Conservation (phyloP, 352 stramenopile species). For the Pythium utonaiense region DNA sequence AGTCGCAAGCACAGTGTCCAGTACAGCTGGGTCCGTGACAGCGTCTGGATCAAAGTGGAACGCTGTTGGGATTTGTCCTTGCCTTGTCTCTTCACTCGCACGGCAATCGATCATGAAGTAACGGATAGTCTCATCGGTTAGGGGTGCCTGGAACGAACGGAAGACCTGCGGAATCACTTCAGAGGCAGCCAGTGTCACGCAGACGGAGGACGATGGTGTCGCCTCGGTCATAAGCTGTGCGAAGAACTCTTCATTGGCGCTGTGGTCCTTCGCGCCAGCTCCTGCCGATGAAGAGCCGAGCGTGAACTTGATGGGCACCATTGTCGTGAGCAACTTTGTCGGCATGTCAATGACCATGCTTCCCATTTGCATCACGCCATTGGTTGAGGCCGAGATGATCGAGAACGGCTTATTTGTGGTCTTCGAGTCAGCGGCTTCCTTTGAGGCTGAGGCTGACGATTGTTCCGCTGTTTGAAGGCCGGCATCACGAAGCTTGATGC, state of each 20-base stretch:
- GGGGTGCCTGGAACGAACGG: constrained; percentile 50
- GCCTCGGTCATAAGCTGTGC: constrained; percentile 50
- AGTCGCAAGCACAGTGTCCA: constrained; percentile 68
- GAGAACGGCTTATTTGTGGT: constrained; percentile 34
- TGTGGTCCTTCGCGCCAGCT: constrained; percentile 22
- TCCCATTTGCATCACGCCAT: constrained; percentile 37
- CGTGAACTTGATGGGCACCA: constrained; percentile 28
- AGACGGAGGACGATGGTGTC: constrained; percentile 41
- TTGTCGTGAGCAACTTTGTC: constrained; percentile 50
- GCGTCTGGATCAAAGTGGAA: constrained; percentile 75
- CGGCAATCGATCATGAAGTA: constrained; percentile 84
- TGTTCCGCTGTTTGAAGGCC: constrained; percentile 1
- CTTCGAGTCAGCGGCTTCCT: constrained; percentile 1
- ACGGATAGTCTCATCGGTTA: constrained; percentile 37
- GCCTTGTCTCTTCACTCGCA: constrained; percentile 30
- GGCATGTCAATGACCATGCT: constrained; percentile 71
- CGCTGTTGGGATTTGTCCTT: constrained; percentile 67
- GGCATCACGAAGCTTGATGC: constrained; percentile 46
- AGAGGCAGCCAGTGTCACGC: constrained; percentile 47
- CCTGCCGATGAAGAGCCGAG: constrained; percentile 8
- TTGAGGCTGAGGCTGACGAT: not conserved
- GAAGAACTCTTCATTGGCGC: constrained; percentile 43
- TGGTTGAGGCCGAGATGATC: constrained; percentile 61
- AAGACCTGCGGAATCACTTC: constrained; percentile 76
- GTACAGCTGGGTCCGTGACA: constrained; percentile 40